phyloP scores from a whole-genome alignment of 352 stramenopile species.

The Phytophthora sp. region DNA sequence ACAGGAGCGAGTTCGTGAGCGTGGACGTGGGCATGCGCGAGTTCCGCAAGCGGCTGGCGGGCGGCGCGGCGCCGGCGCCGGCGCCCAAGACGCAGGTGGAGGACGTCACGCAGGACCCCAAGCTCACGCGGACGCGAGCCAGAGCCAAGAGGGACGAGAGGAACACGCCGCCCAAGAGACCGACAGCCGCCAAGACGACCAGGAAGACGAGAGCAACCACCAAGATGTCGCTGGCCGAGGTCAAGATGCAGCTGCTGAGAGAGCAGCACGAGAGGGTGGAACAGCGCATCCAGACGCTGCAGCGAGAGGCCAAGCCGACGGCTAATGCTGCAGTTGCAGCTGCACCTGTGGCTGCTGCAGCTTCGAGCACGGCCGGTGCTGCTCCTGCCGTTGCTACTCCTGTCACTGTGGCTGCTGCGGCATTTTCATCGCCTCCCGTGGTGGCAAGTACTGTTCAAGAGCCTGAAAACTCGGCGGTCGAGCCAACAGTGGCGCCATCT shows the following conservation, averaged over 20 bases:
- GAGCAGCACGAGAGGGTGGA: constrained; percentile 64
- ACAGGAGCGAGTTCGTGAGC: constrained; percentile 77
- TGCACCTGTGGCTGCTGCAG: neutral
- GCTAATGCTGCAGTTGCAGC: neutral
- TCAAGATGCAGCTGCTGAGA: constrained; percentile 47
- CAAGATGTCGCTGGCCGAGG: constrained; percentile 46
- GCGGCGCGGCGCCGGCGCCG: neutral
- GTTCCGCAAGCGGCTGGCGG: constrained; percentile 60
- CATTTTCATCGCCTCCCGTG: neutral
- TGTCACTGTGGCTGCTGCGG: neutral
- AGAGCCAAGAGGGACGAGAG: constrained; percentile 3
- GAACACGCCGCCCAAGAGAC: constrained; percentile 28
- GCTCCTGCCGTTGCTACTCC: neutral
- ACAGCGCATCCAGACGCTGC: constrained; percentile 53
- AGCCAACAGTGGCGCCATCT: neutral
- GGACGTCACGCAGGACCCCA: constrained; percentile 20
- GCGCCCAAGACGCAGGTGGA: constrained; percentile 14
- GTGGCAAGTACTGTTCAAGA: neutral
- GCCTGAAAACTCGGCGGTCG: neutral
- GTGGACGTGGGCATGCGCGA: constrained; percentile 77
- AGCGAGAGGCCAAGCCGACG: constrained; percentile 1
- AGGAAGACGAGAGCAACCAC: neutral
- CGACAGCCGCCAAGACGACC: neutral
- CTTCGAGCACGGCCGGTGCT: neutral
- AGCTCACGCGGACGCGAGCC: constrained; percentile 1